Percentiles rank a stretch among this genome's conserved stretches.
Conservation (phyloP, 768 basidiomycete genomes). For the Nidularia sp. region DNA sequence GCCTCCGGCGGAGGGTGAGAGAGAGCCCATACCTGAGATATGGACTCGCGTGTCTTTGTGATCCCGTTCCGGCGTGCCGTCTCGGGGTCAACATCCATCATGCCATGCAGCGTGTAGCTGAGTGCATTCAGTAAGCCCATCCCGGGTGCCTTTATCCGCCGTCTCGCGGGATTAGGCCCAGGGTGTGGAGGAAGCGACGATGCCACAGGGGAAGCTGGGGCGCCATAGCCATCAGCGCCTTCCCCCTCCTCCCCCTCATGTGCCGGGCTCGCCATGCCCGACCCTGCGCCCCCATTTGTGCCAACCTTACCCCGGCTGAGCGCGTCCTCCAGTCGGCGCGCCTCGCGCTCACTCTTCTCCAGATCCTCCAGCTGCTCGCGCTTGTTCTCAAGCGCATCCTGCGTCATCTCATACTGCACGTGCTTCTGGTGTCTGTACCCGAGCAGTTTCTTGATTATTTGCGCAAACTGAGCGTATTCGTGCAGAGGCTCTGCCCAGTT, state of each 20-base stretch:
- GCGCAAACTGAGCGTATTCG: constrained; percentile 92
- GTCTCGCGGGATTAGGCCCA: constrained; percentile 63
- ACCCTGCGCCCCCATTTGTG: constrained; percentile 10
- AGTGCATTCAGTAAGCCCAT: constrained; percentile 89
- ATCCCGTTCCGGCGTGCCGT: constrained; percentile 90
- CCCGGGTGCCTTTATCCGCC: constrained; percentile 60
- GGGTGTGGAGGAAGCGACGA: constrained; percentile 71
- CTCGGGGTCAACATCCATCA: constrained; percentile 99
- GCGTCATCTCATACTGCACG: constrained; percentile 95
- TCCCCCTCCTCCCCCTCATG: constrained; percentile 2
- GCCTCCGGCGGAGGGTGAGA: not conserved
- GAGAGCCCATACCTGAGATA: constrained; percentile 72
- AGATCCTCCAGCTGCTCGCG: constrained; percentile 82
- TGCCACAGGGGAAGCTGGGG: constrained; percentile 32
- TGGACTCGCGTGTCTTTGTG: constrained; percentile 89
- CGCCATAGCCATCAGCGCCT: constrained; percentile 23
- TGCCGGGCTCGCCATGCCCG: constrained; percentile 14
- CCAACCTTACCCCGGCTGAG: constrained; percentile 53
- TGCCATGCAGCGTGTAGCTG: constrained; percentile 91
- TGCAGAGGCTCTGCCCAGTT: constrained; percentile 95
- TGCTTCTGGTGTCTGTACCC: constrained; percentile 97
- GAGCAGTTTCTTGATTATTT: constrained; percentile 91
- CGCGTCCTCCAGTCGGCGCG: constrained; percentile 84
- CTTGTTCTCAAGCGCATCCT: constrained; percentile 82
- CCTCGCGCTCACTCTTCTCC: constrained; percentile 91